Evolutionary conservation across 306 rosid species (phyloP).

Genomic region (Sophora flavescens): DNA sequence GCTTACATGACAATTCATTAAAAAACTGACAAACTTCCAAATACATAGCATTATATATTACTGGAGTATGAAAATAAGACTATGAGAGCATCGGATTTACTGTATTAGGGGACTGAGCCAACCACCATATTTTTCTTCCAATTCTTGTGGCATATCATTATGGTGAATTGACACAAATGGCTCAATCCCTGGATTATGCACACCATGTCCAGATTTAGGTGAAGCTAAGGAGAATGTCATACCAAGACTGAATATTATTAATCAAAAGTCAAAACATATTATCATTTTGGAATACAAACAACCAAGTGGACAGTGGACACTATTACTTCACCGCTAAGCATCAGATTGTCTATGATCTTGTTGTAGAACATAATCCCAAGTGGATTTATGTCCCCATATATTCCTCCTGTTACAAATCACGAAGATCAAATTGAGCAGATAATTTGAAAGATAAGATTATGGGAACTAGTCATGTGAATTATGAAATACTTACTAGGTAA

Average conservation of each 20-base stretch:
- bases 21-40: not conserved
- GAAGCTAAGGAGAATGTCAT: conserved; percentile 4
- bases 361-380: conserved; percentile 65
- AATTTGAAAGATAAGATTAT: conserved; percentile 13
- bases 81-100: conserved; percentile 44
- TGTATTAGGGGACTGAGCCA: conserved; percentile 67
- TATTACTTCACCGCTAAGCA: conserved; percentile 56
- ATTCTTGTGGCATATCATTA: conserved; percentile 61
- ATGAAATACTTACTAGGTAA: conserved; percentile 60
- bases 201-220: conserved; percentile 35
- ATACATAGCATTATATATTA: not conserved
- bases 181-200: conserved; percentile 59
- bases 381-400: conserved; percentile 60
- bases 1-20: not conserved
- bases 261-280: conserved; percentile 1
- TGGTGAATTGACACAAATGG: conserved; percentile 71
- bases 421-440: conserved; percentile 24
- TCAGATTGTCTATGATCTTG: conserved; percentile 62
- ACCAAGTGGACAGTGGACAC: not conserved
- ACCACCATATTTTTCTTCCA: conserved; percentile 65
- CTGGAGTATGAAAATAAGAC: not conserved
- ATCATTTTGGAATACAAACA: not conserved
- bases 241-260: not conserved
- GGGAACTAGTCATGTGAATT: not conserved
- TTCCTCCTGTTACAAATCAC: conserved; percentile 58